These are phyloP conservation scores for Filobasidium floriforme DNA, from an alignment of 768 basidiomycete genomes.

Conservation along the genomic window DNA sequence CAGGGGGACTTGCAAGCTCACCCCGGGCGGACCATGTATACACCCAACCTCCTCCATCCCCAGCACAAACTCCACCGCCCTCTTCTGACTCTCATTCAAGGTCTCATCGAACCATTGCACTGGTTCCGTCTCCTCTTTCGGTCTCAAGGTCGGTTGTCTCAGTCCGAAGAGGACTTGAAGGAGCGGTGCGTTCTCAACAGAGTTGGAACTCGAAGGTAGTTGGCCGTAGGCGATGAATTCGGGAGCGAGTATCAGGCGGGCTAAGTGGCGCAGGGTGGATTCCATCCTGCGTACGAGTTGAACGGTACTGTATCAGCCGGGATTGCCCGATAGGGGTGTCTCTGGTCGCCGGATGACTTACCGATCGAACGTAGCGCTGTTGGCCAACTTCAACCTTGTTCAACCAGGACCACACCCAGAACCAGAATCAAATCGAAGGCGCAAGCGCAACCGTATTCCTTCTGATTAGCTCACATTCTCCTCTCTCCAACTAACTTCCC, in stretches of 20 bases:
- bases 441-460: conserved; percentile 5
- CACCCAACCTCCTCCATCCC: conserved; percentile 74
- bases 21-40: conserved; percentile 94
- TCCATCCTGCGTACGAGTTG: conserved; percentile 61
- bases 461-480: background rate
- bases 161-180: conserved; percentile 67
- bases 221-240: background rate
- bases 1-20: too few species aligned
- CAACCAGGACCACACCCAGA: too few species aligned
- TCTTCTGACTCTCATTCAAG: conserved; percentile 75
- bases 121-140: conserved; percentile 39
- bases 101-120: conserved; percentile 65
- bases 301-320: too few species aligned
- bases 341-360: conserved; percentile 10
- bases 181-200: conserved; percentile 45
- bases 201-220: conserved; percentile 26
- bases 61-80: conserved; percentile 75
- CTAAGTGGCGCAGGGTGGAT: conserved; percentile 63
- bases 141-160: conserved; percentile 38
- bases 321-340: too few species aligned
- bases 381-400: conserved; percentile 68
- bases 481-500: background rate
- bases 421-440: too few species aligned
- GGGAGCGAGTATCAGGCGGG: conserved; percentile 46
- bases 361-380: conserved; percentile 83